Conservation (phyloP, 352 stramenopile species). For the Phytophthora hybrid region DNA sequence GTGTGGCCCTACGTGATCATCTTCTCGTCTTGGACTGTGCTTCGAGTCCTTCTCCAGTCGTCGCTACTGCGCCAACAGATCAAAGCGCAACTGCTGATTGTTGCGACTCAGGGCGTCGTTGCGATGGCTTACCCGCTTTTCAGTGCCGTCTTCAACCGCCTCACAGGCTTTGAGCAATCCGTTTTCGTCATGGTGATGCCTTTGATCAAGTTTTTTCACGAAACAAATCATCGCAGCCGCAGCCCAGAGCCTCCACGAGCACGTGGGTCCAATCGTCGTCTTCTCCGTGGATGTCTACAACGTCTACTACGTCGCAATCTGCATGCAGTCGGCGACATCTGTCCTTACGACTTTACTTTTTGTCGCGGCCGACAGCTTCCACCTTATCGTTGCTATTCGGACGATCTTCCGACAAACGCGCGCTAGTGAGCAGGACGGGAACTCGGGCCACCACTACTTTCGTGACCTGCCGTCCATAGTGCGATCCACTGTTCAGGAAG, state of each 20-base stretch:
- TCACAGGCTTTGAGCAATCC: conserved; percentile 4
- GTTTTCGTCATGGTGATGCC: conserved; percentile 14
- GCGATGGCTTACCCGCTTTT: conserved; percentile 24
- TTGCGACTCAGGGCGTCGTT: conserved; percentile 6
- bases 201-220: conserved; percentile 6
- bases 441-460: not conserved
- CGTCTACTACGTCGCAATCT: conserved; percentile 15
- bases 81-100: conserved; percentile 5
- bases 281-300: conserved; percentile 12
- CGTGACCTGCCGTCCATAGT: not conserved
- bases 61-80: conserved; percentile 6
- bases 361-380: not conserved
- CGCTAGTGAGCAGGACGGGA: not conserved
- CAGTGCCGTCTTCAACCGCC: conserved; percentile 17
- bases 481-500: not conserved
- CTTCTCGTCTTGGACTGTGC: not conserved
- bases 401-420: conserved; percentile 4
- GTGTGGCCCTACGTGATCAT: conserved; percentile 9
- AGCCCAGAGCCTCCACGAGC: conserved; percentile 6
- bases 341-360: not conserved
- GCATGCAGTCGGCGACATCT: conserved; percentile 4
- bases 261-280: conserved; percentile 1
- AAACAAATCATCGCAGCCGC: conserved; percentile 7
- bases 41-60: not conserved
- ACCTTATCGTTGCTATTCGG: conserved; percentile 1